These are phyloP conservation scores for Botrytis byssoidea DNA, from an alignment of 2,329 filamentous ascomycete species.

Conservation along the genomic window DNA sequence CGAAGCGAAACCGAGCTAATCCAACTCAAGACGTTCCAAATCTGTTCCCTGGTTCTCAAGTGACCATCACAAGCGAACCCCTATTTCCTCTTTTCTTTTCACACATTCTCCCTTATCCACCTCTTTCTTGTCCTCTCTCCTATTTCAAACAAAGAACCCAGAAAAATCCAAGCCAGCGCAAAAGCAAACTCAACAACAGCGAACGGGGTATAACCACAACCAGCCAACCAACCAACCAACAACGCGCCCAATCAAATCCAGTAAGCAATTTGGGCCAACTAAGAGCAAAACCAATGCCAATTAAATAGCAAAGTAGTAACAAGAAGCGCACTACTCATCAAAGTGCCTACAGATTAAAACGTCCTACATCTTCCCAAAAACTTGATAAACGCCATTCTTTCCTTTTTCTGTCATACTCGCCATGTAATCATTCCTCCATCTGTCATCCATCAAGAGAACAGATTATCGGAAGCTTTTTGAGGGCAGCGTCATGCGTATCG, in stretches of 20 bases:
- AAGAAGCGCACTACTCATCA: neutral
- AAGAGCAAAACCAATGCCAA: neutral
- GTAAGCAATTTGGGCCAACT: neutral
- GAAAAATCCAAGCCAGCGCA: neutral
- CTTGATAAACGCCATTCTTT: neutral
- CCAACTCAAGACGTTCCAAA: neutral
- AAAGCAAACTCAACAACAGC: neutral
- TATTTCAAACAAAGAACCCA: neutral
- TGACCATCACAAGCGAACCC: neutral
- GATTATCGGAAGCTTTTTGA: neutral
- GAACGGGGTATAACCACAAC: constrained; percentile 11
- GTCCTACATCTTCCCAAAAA: neutral
- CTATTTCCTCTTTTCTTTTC: neutral
- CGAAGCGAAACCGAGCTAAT: neutral
- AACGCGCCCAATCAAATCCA: neutral
- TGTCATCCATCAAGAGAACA: neutral
- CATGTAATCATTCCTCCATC: neutral
- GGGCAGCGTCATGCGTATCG: constrained; percentile 4
- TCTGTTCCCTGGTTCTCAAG: neutral
- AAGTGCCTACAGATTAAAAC: neutral
- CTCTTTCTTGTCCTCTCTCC: neutral
- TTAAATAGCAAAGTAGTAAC: neutral
- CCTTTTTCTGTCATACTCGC: neutral
- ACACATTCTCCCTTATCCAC: neutral
- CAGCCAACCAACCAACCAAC: neutral